Evolutionary conservation across 345 rosid genomes (phyloP).

Genomic region (Hevea brasiliensis): DNA sequence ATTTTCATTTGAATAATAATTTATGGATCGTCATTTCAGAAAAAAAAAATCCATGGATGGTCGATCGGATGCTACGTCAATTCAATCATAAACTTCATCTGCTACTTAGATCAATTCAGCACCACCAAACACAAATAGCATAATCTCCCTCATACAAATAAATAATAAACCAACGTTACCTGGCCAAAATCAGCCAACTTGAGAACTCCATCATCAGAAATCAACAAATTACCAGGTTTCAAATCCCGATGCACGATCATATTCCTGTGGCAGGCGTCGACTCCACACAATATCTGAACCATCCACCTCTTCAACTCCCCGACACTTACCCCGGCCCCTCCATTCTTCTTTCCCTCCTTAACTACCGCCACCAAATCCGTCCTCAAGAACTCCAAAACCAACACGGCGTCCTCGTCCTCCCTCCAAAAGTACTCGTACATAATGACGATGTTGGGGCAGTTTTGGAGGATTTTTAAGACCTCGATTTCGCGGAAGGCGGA

Average conservation of each 20-base stretch:
- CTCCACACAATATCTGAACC: slow-evolving; percentile 75
- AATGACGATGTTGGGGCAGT: slow-evolving; percentile 69
- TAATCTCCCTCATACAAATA: neutral
- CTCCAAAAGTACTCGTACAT: slow-evolving; percentile 91
- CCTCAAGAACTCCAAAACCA: slow-evolving; percentile 81
- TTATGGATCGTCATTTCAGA: too few relatives aligned
- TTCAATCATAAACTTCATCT: neutral
- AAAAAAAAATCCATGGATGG: too few relatives aligned
- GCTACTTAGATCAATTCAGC: neutral
- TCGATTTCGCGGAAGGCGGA: slow-evolving; percentile 93
- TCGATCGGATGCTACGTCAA: neutral
- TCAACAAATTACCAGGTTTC: slow-evolving; percentile 83
- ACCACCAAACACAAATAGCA: too few relatives aligned
- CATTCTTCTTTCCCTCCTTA: slow-evolving; percentile 45
- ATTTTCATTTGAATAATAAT: too few relatives aligned
- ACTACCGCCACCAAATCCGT: slow-evolving; percentile 72
- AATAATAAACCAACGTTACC: slow-evolving; percentile 41
- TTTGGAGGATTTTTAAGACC: slow-evolving; percentile 66
- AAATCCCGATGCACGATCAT: slow-evolving; percentile 89
- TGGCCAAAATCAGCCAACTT: slow-evolving; percentile 98
- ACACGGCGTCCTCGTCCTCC: slow-evolving; percentile 95
- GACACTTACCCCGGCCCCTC: slow-evolving; percentile 34
- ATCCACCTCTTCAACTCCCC: slow-evolving; percentile 92
- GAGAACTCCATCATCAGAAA: slow-evolving; percentile 75
- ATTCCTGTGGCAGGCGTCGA: slow-evolving; percentile 77